phyloP scores from a whole-genome alignment of 129 eudicot species.

The Smallanthus sonchifolius region DNA sequence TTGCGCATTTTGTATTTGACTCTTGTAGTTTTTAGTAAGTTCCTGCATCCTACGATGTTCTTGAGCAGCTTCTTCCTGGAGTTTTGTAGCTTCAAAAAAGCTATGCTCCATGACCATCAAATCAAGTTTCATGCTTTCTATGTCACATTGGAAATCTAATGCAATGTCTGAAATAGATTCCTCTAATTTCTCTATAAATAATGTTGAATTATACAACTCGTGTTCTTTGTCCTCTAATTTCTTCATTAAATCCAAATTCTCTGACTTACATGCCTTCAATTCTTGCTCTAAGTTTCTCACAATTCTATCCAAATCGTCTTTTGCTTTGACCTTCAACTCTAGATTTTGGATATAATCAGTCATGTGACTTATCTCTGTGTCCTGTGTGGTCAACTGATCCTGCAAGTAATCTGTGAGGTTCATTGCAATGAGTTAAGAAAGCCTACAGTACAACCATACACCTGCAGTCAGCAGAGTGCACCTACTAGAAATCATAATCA shows the following conservation, averaged over 20 bases:
- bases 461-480: conserved; percentile 11
- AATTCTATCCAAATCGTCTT: conserved; percentile 43
- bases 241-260: conserved; percentile 39
- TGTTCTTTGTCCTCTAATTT: conserved; percentile 59
- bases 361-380: conserved; percentile 39
- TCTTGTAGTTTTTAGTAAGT: conserved; percentile 39
- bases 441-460: conserved; percentile 20
- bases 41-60: conserved; percentile 43
- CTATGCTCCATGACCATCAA: conserved; percentile 60
- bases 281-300: conserved; percentile 50
- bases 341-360: conserved; percentile 47
- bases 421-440: conserved; percentile 22
- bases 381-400: conserved; percentile 70
- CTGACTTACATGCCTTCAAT: conserved; percentile 43
- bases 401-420: conserved; percentile 76
- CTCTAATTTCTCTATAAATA: conserved; percentile 54
- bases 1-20: conserved; percentile 21
- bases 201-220: conserved; percentile 42
- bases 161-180: conserved; percentile 56
- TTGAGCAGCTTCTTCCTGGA: conserved; percentile 52
- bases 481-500: neutral
- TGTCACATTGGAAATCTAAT: conserved; percentile 84
- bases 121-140: conserved; percentile 86
- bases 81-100: conserved; percentile 48
- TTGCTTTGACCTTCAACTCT: conserved; percentile 41